Percentiles rank a stretch among this genome's conserved stretches.
Conservation (phyloP, 495 filamentous ascomycete genomes). For the Chaetomidium leptoderma region DNA sequence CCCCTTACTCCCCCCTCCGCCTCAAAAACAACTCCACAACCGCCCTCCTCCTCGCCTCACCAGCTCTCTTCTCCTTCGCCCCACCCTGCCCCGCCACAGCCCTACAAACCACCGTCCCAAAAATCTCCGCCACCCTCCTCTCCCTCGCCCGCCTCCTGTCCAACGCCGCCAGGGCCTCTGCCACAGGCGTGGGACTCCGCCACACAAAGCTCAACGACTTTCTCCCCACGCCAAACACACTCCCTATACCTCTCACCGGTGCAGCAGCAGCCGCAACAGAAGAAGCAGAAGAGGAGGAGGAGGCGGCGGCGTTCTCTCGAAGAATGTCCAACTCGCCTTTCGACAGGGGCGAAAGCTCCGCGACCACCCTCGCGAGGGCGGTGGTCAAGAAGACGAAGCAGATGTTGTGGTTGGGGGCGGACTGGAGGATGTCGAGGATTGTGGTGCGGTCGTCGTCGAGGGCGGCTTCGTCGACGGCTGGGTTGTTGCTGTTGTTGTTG, state of each 20-base stretch:
- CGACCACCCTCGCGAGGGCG: slow-evolving; percentile 55
- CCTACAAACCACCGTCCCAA: slow-evolving; percentile 46
- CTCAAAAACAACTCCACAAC: slow-evolving; percentile 42
- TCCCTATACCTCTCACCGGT: slow-evolving; percentile 22
- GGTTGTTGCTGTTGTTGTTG: too few species aligned
- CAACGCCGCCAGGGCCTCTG: slow-evolving; percentile 29
- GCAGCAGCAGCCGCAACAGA: too few species aligned
- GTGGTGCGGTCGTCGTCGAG: slow-evolving; percentile 62
- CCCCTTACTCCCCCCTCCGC: slow-evolving; percentile 4
- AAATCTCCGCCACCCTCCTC: slow-evolving; percentile 44
- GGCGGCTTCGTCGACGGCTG: slow-evolving; percentile 27
- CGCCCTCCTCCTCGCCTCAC: slow-evolving; percentile 43
- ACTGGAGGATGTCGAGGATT: slow-evolving; percentile 68
- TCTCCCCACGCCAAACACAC: slow-evolving; percentile 31
- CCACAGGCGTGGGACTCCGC: slow-evolving; percentile 22
- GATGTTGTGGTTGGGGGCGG: slow-evolving; percentile 71
- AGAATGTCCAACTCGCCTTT: slow-evolving; percentile 34
- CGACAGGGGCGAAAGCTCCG: slow-evolving; percentile 45
- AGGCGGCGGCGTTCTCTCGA: background rate
- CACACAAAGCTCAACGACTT: slow-evolving; percentile 34
- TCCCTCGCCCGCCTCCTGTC: slow-evolving; percentile 44
- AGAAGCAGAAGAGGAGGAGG: too few species aligned
- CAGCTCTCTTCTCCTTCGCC: slow-evolving; percentile 41
- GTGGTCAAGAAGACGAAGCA: slow-evolving; percentile 81
- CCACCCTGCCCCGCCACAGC: slow-evolving; percentile 20